Percentiles rank a stretch among this genome's conserved stretches.
Evolutionary conservation across 2,329 filamentous ascomycete species (phyloP).

Genomic region (Ascochyta viciae-villosae): DNA sequence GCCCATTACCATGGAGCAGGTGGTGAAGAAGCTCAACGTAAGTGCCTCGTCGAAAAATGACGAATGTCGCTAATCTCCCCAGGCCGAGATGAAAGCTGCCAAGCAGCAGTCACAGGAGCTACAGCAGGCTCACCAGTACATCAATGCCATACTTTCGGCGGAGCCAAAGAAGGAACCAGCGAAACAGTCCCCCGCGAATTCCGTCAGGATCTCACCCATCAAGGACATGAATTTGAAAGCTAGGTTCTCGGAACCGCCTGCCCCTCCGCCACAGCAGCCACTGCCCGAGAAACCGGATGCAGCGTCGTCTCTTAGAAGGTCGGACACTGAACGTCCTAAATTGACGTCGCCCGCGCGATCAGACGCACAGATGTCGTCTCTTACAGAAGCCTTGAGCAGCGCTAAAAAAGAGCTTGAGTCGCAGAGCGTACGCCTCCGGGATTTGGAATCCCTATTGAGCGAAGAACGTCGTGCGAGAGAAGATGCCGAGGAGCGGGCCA

Average conservation of each 20-base stretch:
- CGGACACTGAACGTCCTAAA: conserved; percentile 77
- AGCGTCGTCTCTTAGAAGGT: conserved; percentile 71
- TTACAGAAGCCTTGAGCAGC: conserved; percentile 83
- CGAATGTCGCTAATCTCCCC: conserved; percentile 31
- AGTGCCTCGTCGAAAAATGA: conserved; percentile 46
- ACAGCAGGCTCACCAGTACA: conserved; percentile 79
- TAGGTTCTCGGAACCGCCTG: conserved; percentile 90
- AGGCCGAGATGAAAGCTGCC: conserved; percentile 91
- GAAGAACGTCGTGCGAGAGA: conserved; percentile 84
- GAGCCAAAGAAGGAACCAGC: conserved; percentile 64
- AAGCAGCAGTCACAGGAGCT: conserved; percentile 88
- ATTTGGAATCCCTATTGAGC: conserved; percentile 78
- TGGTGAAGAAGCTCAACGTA: conserved; percentile 86
- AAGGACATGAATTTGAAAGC: conserved; percentile 74
- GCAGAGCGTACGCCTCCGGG: conserved; percentile 80
- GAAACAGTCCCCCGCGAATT: conserved; percentile 53
- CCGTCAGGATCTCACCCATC: conserved; percentile 54
- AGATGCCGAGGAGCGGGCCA: conserved; percentile 81
- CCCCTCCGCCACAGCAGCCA: conserved; percentile 90
- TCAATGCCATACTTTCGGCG: conserved; percentile 77
- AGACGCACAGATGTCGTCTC: conserved; percentile 79
- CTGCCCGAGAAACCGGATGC: conserved; percentile 91
- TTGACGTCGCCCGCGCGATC: conserved; percentile 65
- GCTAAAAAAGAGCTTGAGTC: conserved; percentile 86
- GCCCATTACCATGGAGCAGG: conserved; percentile 90